Conservation (phyloP, 495 filamentous ascomycete species). For the Chaetomium fimeti region DNA sequence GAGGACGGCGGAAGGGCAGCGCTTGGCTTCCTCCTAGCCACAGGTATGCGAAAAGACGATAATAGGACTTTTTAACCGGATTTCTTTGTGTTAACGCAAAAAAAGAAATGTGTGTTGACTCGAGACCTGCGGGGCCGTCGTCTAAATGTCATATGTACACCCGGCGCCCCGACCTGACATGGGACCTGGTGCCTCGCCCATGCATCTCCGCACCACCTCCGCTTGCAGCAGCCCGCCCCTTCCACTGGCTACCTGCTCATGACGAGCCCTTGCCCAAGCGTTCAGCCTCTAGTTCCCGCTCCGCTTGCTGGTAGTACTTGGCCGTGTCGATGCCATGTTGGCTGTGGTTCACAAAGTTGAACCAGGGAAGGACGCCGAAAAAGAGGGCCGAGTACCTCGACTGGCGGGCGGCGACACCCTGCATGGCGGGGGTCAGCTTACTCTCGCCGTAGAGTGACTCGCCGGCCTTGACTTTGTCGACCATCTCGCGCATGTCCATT, state of each 20-base stretch:
- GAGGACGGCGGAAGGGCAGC: background rate
- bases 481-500: slow-evolving; percentile 98
- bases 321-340: slow-evolving; percentile 97
- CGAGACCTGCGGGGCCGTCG: slow-evolving; percentile 24
- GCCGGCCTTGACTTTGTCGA: slow-evolving; percentile 85
- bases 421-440: slow-evolving; percentile 75
- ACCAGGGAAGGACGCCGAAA: slow-evolving; percentile 83
- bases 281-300: slow-evolving; percentile 87
- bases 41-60: background rate
- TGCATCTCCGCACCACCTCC: background rate
- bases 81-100: slow-evolving; percentile 17
- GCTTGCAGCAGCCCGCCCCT: background rate
- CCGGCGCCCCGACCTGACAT: slow-evolving; percentile 27
- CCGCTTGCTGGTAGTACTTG: slow-evolving; percentile 97
- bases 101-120: slow-evolving; percentile 25
- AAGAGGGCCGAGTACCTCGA: slow-evolving; percentile 85
- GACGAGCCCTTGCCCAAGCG: slow-evolving; percentile 34
- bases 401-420: slow-evolving; percentile 89
- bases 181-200: slow-evolving; percentile 8
- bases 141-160: slow-evolving; percentile 36
- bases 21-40: background rate
- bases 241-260: slow-evolving; percentile 1
- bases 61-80: background rate
- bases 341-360: slow-evolving; percentile 96
- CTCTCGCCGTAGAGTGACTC: slow-evolving; percentile 88